These are phyloP conservation scores for Candida sithepensis DNA, from an alignment of 805 yeast species.

Conservation along the genomic window DNA sequence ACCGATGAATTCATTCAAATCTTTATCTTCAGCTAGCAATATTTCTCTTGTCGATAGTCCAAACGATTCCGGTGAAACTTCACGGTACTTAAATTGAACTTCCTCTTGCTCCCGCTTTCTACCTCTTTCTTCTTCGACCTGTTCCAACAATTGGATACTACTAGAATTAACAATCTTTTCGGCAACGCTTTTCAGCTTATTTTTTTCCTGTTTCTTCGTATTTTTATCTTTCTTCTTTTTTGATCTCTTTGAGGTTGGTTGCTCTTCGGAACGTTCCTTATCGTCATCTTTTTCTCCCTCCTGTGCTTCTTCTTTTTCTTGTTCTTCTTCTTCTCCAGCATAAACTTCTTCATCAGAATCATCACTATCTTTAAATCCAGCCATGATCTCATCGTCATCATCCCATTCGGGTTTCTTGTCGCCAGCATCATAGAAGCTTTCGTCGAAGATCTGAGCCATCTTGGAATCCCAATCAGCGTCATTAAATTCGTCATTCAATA, in stretches of 20 bases:
- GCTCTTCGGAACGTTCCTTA: conserved; percentile 16
- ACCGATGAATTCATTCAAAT: conserved; percentile 80
- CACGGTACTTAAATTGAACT: conserved; percentile 76
- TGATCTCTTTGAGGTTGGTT: conserved; percentile 45
- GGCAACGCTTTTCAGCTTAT: conserved; percentile 61
- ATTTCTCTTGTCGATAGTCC: conserved; percentile 87
- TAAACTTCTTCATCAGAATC: conserved; percentile 39
- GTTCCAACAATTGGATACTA: conserved; percentile 60
- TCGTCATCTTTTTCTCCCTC: conserved; percentile 31
- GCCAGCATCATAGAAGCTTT: conserved; percentile 66
- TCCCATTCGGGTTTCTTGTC: conserved; percentile 62
- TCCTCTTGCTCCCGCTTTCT: conserved; percentile 49
- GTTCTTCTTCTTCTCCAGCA: conserved; percentile 31
- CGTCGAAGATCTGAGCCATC: conserved; percentile 82
- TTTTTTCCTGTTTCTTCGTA: conserved; percentile 58
- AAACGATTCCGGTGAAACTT: conserved; percentile 91
- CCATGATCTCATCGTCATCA: conserved; percentile 54
- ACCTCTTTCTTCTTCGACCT: conserved; percentile 62
- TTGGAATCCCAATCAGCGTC: conserved; percentile 88
- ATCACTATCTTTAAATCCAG: conserved; percentile 28
- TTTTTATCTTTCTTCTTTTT: conserved; percentile 52
- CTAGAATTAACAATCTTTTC: conserved; percentile 76
- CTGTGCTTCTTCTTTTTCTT: conserved; percentile 29
- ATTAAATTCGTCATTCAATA: conserved; percentile 84
- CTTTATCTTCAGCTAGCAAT: conserved; percentile 81